Percentiles rank a stretch among this genome's conserved stretches.
Evolutionary conservation across 192 early-diverging fungal species (phyloP).

Genomic region (Dimargaris cristalligena): DNA sequence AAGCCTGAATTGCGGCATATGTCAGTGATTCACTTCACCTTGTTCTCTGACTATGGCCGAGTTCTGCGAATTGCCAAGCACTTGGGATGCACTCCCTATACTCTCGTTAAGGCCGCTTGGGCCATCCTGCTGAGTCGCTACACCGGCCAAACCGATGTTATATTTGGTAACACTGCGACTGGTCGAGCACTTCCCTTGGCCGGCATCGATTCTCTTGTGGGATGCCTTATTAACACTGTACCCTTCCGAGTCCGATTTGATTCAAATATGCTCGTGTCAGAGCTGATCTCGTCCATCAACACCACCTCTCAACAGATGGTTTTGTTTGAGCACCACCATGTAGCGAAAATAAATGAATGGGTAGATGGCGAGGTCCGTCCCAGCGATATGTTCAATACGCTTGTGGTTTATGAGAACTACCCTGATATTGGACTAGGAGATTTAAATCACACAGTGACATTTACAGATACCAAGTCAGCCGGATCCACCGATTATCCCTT

Average conservation of each 20-base stretch:
- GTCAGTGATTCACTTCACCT: too few species aligned
- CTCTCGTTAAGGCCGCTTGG: neutral
- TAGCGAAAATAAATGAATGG: neutral
- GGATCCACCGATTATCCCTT: neutral
- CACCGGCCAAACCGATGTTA: constrained; percentile 3
- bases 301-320: too few species aligned
- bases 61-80: neutral
- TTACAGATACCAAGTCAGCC: neutral
- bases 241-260: neutral
- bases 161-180: constrained; percentile 1
- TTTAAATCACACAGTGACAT: neutral
- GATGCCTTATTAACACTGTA: constrained; percentile 3
- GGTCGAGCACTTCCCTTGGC: neutral
- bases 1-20: too few species aligned
- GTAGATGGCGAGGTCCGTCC: neutral
- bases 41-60: neutral
- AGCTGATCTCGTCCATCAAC: neutral
- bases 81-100: neutral
- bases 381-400: constrained; percentile 1
- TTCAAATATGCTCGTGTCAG: neutral
- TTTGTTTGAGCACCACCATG: neutral
- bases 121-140: neutral
- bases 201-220: neutral
- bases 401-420: neutral
- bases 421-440: neutral